Percentiles rank a stretch among this genome's conserved stretches.
These are phyloP conservation scores for Hymenotorrendiella dingleyae DNA, from an alignment of 2,329 filamentous ascomycete genomes.

Conservation along the genomic window DNA sequence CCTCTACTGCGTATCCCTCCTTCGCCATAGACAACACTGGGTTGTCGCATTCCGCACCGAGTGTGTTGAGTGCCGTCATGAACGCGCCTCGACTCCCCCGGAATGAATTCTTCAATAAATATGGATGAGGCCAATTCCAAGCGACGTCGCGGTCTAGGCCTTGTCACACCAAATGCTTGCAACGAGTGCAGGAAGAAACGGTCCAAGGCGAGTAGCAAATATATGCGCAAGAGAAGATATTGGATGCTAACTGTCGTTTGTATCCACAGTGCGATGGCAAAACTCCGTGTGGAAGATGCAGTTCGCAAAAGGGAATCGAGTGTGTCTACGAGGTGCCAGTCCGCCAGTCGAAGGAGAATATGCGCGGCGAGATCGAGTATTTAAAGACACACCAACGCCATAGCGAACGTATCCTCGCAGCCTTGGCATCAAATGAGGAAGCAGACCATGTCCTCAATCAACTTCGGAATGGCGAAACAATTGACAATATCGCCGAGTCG, in stretches of 20 bases:
- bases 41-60: too few species aligned
- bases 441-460: constrained; percentile 44
- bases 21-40: too few species aligned
- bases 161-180: constrained; percentile 29
- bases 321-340: constrained; percentile 58
- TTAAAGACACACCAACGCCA: constrained; percentile 49
- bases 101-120: neutral
- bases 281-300: constrained; percentile 45
- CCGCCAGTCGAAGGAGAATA: constrained; percentile 57
- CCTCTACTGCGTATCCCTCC: too few species aligned
- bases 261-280: constrained; percentile 52
- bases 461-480: constrained; percentile 46
- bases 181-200: constrained; percentile 30
- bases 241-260: neutral
- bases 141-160: constrained; percentile 25
- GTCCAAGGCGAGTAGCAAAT: constrained; percentile 22
- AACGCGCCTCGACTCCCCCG: neutral
- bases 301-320: constrained; percentile 44
- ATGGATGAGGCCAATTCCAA: constrained; percentile 19
- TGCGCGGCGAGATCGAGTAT: constrained; percentile 53
- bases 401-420: constrained; percentile 50
- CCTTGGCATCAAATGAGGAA: constrained; percentile 35
- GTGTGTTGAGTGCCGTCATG: constrained; percentile 1
- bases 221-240: neutral
- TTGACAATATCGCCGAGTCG: constrained; percentile 52